Percentiles rank a stretch among this genome's conserved stretches.
Evolutionary conservation across 768 basidiomycete genomes (phyloP).

Genomic region (Hirschioporus abietinus): DNA sequence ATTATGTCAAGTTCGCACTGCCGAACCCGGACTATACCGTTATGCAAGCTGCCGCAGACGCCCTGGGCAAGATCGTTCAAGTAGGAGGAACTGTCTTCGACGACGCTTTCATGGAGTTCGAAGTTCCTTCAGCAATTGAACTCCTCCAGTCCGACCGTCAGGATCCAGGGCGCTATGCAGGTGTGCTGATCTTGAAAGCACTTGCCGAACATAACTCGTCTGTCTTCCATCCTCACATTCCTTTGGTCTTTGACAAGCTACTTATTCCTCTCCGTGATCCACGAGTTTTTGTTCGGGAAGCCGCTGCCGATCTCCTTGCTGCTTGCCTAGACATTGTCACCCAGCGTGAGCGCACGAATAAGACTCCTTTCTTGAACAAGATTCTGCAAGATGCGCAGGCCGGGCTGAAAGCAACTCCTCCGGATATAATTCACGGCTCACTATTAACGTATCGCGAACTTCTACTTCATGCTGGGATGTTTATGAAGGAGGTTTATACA

Average conservation of each 20-base stretch:
- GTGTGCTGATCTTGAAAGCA: slow-evolving; percentile 91
- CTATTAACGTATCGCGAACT: slow-evolving; percentile 88
- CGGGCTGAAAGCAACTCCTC: slow-evolving; percentile 71
- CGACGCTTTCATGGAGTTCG: slow-evolving; percentile 84
- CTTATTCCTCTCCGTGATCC: slow-evolving; percentile 86
- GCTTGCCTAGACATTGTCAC: slow-evolving; percentile 87
- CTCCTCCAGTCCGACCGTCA: slow-evolving; percentile 67
- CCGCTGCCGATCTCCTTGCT: slow-evolving; percentile 89
- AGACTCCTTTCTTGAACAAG: slow-evolving; percentile 63
- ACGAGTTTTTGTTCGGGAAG: slow-evolving; percentile 86
- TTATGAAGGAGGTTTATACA: slow-evolving; percentile 83
- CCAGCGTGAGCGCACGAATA: slow-evolving; percentile 61
- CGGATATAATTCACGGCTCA: slow-evolving; percentile 91
- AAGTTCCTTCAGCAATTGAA: slow-evolving; percentile 80
- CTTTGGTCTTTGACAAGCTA: slow-evolving; percentile 87
- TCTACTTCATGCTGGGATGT: slow-evolving; percentile 90
- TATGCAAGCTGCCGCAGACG: slow-evolving; percentile 93
- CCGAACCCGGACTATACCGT: slow-evolving; percentile 88
- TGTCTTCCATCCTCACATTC: slow-evolving; percentile 85
- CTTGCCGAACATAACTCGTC: slow-evolving; percentile 83
- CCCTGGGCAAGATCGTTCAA: slow-evolving; percentile 79
- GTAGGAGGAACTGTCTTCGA: slow-evolving; percentile 81
- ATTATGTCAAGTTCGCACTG: slow-evolving; percentile 89
- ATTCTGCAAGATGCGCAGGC: slow-evolving; percentile 87
- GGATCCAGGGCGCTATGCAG: slow-evolving; percentile 86